Conservation (phyloP, 129 eudicot genomes). For the Solidago caesia region DNA sequence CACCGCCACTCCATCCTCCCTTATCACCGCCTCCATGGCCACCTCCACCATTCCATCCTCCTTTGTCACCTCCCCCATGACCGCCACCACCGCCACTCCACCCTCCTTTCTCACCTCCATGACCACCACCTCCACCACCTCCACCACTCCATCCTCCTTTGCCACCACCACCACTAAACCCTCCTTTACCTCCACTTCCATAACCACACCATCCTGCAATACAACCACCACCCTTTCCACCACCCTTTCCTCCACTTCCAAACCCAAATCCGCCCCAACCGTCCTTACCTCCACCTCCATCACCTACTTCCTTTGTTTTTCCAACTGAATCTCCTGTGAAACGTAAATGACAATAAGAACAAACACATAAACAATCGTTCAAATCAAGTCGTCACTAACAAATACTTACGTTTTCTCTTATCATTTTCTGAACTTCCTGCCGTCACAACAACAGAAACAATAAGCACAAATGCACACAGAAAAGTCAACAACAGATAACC, state of each 20-base stretch:
- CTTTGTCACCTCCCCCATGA: slow-evolving; percentile 13
- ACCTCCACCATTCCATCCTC: slow-evolving; percentile 21
- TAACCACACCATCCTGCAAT: slow-evolving; percentile 37
- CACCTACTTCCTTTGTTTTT: slow-evolving; percentile 13
- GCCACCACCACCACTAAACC: slow-evolving; percentile 29
- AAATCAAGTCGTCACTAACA: slow-evolving; percentile 16
- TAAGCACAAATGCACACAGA: slow-evolving; percentile 22
- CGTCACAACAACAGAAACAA: slow-evolving; percentile 12
- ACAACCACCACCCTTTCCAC: slow-evolving; percentile 33
- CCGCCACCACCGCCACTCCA: slow-evolving; percentile 21
- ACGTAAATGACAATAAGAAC: slow-evolving; percentile 13
- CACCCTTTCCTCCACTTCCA: slow-evolving; percentile 36
- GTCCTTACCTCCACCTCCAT: slow-evolving; percentile 25
- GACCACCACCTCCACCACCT: slow-evolving; percentile 22
- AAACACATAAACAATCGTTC: slow-evolving; percentile 19
- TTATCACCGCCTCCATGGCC: slow-evolving; percentile 26
- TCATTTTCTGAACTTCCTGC: slow-evolving; percentile 22
- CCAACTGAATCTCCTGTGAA: slow-evolving; percentile 22
- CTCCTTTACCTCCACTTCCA: slow-evolving; percentile 39
- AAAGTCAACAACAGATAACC: slow-evolving; percentile 17
- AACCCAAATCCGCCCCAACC: slow-evolving; percentile 29
- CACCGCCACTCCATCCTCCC: slow-evolving; percentile 24
- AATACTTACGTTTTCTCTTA: slow-evolving; percentile 26
- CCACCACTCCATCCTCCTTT: slow-evolving; percentile 23
- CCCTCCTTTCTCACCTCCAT: slow-evolving; percentile 24